phyloP scores from a whole-genome alignment of 1,139 yeast genomes.

The Hansenula lynferdii region DNA sequence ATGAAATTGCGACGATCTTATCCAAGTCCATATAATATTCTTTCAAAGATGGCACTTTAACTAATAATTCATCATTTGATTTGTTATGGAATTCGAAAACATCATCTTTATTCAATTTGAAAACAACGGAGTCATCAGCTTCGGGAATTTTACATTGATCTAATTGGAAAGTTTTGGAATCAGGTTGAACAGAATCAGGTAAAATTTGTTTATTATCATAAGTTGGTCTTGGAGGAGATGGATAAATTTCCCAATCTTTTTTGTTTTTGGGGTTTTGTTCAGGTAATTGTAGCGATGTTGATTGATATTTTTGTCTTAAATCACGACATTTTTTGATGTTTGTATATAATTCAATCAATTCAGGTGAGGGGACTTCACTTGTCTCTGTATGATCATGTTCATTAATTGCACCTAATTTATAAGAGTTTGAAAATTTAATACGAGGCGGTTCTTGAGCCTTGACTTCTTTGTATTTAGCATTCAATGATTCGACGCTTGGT shows the following conservation, averaged over 20 bases:
- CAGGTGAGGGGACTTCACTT: conserved; percentile 64
- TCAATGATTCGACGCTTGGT: conserved; percentile 3
- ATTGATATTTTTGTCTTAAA: conserved; percentile 72
- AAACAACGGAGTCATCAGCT: conserved; percentile 42
- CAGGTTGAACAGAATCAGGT: conserved; percentile 31
- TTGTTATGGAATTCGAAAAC: conserved; percentile 59
- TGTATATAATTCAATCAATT: conserved; percentile 62
- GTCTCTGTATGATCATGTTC: conserved; percentile 67
- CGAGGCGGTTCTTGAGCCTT: conserved; percentile 5
- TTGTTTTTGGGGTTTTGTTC: conserved; percentile 78
- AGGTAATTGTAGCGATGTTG: conserved; percentile 66
- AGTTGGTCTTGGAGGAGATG: conserved; percentile 91
- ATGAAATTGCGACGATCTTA: conserved; percentile 61
- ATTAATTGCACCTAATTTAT: conserved; percentile 49
- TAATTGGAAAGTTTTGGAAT: conserved; percentile 55
- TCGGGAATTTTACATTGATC: conserved; percentile 63
- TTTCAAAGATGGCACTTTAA: conserved; percentile 66
- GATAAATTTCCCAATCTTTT: conserved; percentile 73
- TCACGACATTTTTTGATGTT: conserved; percentile 71
- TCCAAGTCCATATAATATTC: conserved; percentile 86
- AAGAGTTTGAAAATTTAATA: conserved; percentile 18
- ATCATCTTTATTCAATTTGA: conserved; percentile 52
- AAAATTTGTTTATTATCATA: conserved; percentile 66
- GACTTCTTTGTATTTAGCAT: conserved; percentile 2
- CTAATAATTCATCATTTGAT: conserved; percentile 26